Evolutionary conservation across 306 rosid species (phyloP), one percentile per base, ranked within the genome.

Genomic region (Corylus heterophylla): DNA sequence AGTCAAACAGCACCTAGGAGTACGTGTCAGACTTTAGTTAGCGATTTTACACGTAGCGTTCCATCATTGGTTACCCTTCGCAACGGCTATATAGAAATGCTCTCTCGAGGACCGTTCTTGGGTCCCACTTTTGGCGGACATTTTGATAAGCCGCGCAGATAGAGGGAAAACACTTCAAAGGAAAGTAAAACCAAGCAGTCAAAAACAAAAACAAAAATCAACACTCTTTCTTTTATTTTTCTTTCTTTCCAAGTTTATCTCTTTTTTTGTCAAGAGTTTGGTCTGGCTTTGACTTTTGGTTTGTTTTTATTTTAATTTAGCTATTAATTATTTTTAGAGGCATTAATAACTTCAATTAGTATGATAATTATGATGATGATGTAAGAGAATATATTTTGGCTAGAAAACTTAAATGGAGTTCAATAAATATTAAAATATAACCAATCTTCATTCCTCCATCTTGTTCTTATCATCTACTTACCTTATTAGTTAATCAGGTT

Each of bases 1-100:
- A 82, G 90, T 85, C 90, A 87, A 88, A 87, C 61, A 54, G 71
- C 70, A 55, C 74, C 62, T 85, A 69, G 91, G 84, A 76, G 39
- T 77, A 54, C 84, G 90, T 80, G 93, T 87, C 79, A 58, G 56
- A 62, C 72, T 52, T 71, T 0, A 10, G 54, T 1, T 8, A 0
- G 4, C 17, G 9, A 42, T 22, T 39, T 55, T 44, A 35, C 47
- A 77, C 84, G 88, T 89, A 85, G 76, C 52, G 9, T 0, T 1
- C 2, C 0, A 0, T 12, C 0, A 83, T 77, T 84, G 18, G 85
- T 1, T n/a, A 1, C 12, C 39, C 20, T 37, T 59, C 16, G 45
- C 68, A 85, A 84, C 86, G 84, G 89, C 87, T 83, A 78, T 56
- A 47, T 55, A 42, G 35, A 10, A 63, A 74, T 20, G 78, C 73